Conservation (phyloP, 345 rosid species). For the Psidium guajava region DNA sequence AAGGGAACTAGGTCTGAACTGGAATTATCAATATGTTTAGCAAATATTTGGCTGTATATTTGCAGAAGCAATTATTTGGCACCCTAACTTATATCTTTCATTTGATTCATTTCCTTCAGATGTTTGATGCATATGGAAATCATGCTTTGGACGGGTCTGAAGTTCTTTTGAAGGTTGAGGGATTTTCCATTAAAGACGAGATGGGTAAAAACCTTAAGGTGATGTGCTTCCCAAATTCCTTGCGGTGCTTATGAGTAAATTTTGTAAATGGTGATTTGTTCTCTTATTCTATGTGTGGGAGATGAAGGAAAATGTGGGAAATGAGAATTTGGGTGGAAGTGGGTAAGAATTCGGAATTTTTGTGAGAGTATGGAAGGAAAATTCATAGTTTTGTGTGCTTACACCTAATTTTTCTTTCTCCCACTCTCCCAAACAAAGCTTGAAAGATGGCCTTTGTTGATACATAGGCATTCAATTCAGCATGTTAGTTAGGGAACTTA, state of each 20-base stretch:
- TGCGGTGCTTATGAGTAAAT: neutral
- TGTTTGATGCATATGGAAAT: conserved; percentile 46
- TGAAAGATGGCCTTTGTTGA: neutral
- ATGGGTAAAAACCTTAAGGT: conserved; percentile 30
- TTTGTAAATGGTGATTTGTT: neutral
- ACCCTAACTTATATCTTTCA: neutral
- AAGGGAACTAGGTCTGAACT: neutral
- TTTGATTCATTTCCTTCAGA: conserved; percentile 12
- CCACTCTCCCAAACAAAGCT: neutral
- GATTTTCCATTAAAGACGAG: conserved; percentile 27
- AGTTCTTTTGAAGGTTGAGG: conserved; percentile 28
- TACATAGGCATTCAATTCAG: neutral
- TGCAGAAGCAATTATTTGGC: neutral
- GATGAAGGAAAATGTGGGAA: neutral
- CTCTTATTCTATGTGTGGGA: neutral
- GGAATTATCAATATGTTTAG: neutral
- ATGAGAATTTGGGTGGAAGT: neutral
- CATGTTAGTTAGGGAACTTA: neutral
- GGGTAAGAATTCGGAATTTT: neutral
- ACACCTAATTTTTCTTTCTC: neutral
- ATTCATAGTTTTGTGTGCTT: neutral
- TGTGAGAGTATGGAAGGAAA: neutral
- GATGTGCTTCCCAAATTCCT: neutral
- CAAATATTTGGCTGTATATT: neutral
- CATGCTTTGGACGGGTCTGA: conserved; percentile 32